These are phyloP conservation scores for Drechslerella dactyloides DNA, from an alignment of 2,329 filamentous ascomycete species.

Conservation along the genomic window DNA sequence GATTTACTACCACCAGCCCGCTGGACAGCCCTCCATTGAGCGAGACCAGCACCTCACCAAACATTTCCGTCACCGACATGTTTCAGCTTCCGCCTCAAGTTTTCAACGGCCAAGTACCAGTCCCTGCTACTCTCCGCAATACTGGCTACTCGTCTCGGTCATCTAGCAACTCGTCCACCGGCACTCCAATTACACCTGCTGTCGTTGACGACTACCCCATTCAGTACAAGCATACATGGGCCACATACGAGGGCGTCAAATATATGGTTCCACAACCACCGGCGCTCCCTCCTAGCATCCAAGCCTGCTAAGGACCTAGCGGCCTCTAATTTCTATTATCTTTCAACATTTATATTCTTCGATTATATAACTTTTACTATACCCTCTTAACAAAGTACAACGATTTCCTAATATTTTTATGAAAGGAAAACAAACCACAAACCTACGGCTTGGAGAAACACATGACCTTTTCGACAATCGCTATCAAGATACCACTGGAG, in stretches of 20 bases:
- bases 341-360: slow-evolving; percentile 27
- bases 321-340: slow-evolving; percentile 27
- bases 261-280: slow-evolving; percentile 43
- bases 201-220: slow-evolving; percentile 51
- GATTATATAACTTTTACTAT: slow-evolving; percentile 34
- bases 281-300: slow-evolving; percentile 47
- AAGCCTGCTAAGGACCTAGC: slow-evolving; percentile 43
- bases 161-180: slow-evolving; percentile 53
- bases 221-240: slow-evolving; percentile 36
- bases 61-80: slow-evolving; percentile 53
- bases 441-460: slow-evolving; percentile 49
- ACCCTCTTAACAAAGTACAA: slow-evolving; percentile 31
- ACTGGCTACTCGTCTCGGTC: slow-evolving; percentile 52
- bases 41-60: slow-evolving; percentile 52
- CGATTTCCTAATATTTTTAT: slow-evolving; percentile 49
- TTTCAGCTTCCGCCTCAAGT: slow-evolving; percentile 52
- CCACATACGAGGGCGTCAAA: slow-evolving; percentile 46
- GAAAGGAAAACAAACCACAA: slow-evolving; percentile 21
- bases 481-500: slow-evolving; percentile 51
- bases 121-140: slow-evolving; percentile 52
- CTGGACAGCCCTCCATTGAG: slow-evolving; percentile 54
- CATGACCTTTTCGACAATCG: slow-evolving; percentile 47
- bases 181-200: slow-evolving; percentile 51
- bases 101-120: slow-evolving; percentile 51
- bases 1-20: slow-evolving; percentile 67